phyloP scores from a whole-genome alignment of 495 filamentous ascomycete species.

The Penicillium soppii region DNA sequence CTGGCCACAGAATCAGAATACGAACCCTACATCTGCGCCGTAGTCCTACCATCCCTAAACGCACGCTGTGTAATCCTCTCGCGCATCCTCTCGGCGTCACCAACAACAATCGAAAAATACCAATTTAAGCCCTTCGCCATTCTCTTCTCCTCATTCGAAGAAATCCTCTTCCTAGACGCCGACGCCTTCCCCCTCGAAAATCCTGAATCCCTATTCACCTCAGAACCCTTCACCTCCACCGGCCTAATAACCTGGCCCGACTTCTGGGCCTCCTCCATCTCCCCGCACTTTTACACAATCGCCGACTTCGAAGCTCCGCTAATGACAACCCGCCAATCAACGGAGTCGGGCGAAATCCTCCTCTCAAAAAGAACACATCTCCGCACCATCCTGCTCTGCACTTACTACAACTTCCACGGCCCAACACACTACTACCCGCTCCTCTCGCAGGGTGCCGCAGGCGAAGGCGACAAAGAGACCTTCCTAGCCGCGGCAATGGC shows the following conservation, averaged over 20 bases:
- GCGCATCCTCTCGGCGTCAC: constrained; percentile 21
- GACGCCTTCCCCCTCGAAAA: constrained; percentile 43
- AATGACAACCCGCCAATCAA: constrained; percentile 25
- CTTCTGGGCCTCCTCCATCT: constrained; percentile 50
- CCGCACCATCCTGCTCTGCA: constrained; percentile 44
- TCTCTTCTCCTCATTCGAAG: too few species aligned
- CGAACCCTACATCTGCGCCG: constrained; percentile 47
- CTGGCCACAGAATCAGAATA: constrained; percentile 42
- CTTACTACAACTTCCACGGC: constrained; percentile 58
- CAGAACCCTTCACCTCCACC: constrained; percentile 37
- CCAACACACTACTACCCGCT: constrained; percentile 49
- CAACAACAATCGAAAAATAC: constrained; percentile 31
- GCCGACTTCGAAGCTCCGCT: constrained; percentile 25
- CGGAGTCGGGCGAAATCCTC: constrained; percentile 52
- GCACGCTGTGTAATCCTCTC: constrained; percentile 45
- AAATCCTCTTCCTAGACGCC: constrained; percentile 53
- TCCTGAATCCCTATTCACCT: constrained; percentile 41
- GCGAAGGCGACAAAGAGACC: constrained; percentile 58
- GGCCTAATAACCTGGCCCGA: constrained; percentile 58
- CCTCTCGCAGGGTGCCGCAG: constrained; percentile 47
- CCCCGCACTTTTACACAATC: constrained; percentile 51
- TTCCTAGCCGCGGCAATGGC: constrained; percentile 49
- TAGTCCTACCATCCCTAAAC: constrained; percentile 40
- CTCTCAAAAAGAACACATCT: constrained; percentile 43
- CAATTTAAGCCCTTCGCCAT: too few species aligned